These are phyloP conservation scores for Sarocladiaceae sp. DNA, from an alignment of 2,329 filamentous ascomycete genomes.

Conservation along the genomic window DNA sequence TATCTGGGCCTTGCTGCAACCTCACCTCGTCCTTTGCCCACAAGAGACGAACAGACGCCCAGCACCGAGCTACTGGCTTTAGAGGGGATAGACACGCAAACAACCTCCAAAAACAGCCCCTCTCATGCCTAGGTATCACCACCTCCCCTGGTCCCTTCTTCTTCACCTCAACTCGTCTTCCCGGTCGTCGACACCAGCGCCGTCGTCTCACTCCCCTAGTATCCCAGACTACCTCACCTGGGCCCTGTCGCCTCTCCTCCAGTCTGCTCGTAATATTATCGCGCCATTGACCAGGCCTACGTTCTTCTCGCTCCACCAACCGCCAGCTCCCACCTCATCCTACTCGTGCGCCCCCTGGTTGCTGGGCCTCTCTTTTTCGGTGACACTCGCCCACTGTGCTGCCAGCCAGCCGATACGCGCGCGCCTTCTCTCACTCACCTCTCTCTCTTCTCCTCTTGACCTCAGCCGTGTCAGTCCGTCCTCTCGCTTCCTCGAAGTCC, in stretches of 20 bases:
- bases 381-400: conserved; percentile 1
- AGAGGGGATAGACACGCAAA: background rate
- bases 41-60: background rate
- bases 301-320: conserved; percentile 2
- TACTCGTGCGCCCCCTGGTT: background rate
- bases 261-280: background rate
- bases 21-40: background rate
- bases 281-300: background rate
- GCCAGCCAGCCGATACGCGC: conserved; percentile 5
- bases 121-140: background rate
- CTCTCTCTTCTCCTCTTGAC: conserved; percentile 4
- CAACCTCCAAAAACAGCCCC: background rate
- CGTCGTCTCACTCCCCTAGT: conserved; percentile 6
- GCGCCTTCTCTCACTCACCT: conserved; percentile 1
- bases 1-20: conserved; percentile 7
- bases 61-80: background rate
- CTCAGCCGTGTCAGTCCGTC: conserved; percentile 9
- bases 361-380: conserved; percentile 1
- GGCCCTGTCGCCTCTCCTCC: background rate
- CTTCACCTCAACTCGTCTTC: background rate
- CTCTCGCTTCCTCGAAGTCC: conserved; percentile 8
- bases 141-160: conserved; percentile 1
- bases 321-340: background rate
- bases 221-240: background rate
- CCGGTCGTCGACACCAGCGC: background rate